These are phyloP conservation scores for Amphichorda felina DNA, from an alignment of 2,329 filamentous ascomycete genomes.

Conservation along the genomic window DNA sequence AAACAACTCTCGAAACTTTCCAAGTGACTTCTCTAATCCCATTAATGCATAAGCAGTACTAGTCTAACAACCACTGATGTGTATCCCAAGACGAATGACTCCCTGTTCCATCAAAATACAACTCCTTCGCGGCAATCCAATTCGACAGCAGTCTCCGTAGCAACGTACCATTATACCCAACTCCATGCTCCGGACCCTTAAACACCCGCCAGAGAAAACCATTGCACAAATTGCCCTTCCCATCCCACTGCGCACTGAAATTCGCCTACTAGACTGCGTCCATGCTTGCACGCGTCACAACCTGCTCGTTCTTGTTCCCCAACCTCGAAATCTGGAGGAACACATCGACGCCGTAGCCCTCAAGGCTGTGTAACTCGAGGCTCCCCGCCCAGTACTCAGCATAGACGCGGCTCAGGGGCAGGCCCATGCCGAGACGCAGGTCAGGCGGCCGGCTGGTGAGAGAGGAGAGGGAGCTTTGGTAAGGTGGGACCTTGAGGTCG, in stretches of 20 bases:
- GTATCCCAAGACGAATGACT: too few relatives aligned
- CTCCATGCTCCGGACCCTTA: too few relatives aligned
- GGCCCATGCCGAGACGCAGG: conserved; percentile 78
- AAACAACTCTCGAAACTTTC: too few relatives aligned
- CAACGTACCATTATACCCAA: too few relatives aligned
- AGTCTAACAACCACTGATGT: too few relatives aligned
- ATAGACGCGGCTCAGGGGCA: conserved; percentile 89
- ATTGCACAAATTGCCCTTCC: not conserved
- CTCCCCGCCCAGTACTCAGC: conserved; percentile 97
- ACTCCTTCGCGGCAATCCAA: too few relatives aligned
- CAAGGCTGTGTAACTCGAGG: conserved; percentile 80
- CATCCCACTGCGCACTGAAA: not conserved
- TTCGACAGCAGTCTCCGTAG: too few relatives aligned
- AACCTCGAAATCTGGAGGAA: conserved; percentile 94
- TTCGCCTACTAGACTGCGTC: conserved; percentile 48
- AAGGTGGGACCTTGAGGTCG: conserved; percentile 27
- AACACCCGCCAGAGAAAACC: too few relatives aligned
- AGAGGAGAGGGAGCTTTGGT: conserved; percentile 58
- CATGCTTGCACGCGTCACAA: conserved; percentile 67
- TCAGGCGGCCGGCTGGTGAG: conserved; percentile 77
- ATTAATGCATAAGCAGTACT: too few relatives aligned
- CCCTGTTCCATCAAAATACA: too few relatives aligned
- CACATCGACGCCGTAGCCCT: conserved; percentile 91
- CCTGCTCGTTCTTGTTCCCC: conserved; percentile 94
- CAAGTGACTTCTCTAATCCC: too few relatives aligned